These are phyloP conservation scores for Brassica carinata DNA, from an alignment of 345 rosid species.

Conservation along the genomic window DNA sequence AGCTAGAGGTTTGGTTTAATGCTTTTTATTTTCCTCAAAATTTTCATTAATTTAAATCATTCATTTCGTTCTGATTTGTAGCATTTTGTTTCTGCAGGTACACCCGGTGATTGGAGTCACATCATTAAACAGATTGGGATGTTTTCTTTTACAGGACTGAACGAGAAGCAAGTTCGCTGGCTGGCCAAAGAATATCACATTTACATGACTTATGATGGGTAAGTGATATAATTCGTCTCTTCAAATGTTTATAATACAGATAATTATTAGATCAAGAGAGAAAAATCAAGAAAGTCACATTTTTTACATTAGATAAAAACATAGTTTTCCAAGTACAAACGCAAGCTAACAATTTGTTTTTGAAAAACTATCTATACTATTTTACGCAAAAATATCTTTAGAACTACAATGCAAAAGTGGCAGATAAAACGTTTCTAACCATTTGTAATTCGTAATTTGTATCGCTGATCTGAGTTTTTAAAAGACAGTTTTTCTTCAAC, in stretches of 20 bases:
- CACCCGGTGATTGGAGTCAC: conserved; percentile 87
- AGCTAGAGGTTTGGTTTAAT: conserved; percentile 51
- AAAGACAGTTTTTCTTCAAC: no score
- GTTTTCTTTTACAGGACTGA: conserved; percentile 71
- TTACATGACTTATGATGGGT: conserved; percentile 82
- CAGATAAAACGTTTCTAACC: no score
- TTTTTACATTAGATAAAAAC: no score
- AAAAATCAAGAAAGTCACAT: no score
- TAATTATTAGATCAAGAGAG: no score
- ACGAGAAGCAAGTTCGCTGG: conserved; percentile 64
- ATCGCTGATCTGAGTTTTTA: no score
- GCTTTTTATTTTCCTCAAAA: background rate
- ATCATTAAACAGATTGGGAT: conserved; percentile 74
- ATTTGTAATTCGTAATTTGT: no score
- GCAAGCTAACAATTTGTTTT: no score
- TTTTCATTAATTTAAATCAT: background rate
- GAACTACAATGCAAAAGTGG: no score
- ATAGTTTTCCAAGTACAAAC: no score
- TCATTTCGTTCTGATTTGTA: background rate
- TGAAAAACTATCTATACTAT: no score
- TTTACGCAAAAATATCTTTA: no score
- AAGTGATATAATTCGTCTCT: background rate
- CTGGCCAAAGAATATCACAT: conserved; percentile 68
- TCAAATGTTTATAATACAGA: background rate
- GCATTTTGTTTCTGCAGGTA: conserved; percentile 46